A percentile compares a stretch with the other conserved stretches of the same genome.
Evolutionary conservation across 2,329 filamentous ascomycete genomes (phyloP).

Genomic region (Exophiala sp.): DNA sequence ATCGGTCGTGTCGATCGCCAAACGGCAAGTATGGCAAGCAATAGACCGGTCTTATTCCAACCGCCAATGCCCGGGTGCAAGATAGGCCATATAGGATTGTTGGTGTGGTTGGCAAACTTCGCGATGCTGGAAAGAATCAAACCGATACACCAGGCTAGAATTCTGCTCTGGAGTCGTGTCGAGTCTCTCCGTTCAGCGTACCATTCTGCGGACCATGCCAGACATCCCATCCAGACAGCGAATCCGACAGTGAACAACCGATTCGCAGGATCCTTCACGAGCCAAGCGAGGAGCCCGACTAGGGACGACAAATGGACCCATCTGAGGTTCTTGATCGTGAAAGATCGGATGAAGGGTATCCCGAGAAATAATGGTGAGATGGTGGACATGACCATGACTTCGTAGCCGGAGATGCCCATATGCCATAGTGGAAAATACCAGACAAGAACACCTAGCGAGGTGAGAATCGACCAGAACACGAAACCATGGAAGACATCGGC

Average conservation of each 20-base stretch:
- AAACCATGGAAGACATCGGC: conserved; percentile 95
- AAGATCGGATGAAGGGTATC: conserved; percentile 60
- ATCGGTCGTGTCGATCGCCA: conserved; percentile 66
- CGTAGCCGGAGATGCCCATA: conserved; percentile 97
- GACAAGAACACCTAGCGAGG: conserved; percentile 77
- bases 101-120: conserved; percentile 90
- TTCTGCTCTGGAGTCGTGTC: conserved; percentile 69
- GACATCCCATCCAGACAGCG: conserved; percentile 69
- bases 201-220: conserved; percentile 78
- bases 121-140: conserved; percentile 77
- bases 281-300: conserved; percentile 70
- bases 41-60: conserved; percentile 78
- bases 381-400: conserved; percentile 79
- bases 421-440: conserved; percentile 99
- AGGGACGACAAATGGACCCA: conserved; percentile 71
- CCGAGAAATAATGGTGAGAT: conserved; percentile 73
- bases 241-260: conserved; percentile 78
- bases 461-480: conserved; percentile 92
- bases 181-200: conserved; percentile 70
- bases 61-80: conserved; percentile 87
- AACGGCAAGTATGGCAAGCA: conserved; percentile 68
- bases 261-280: conserved; percentile 62
- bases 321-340: conserved; percentile 64
- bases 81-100: conserved; percentile 95
- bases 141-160: conserved; percentile 74